phyloP scores from a whole-genome alignment of 345 rosid species.

The Cardamine occulta region DNA sequence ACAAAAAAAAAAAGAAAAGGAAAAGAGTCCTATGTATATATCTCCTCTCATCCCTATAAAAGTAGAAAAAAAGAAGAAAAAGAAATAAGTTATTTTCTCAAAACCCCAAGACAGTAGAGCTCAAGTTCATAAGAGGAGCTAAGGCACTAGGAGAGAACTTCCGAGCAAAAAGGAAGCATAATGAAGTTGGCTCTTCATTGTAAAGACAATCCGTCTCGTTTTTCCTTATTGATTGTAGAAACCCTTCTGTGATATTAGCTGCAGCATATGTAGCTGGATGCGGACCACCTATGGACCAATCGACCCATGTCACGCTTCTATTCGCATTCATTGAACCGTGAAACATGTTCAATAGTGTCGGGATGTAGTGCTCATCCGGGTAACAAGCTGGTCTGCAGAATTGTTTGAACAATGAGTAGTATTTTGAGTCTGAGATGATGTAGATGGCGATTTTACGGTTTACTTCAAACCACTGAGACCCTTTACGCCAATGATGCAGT shows the following conservation, averaged over 20 bases:
- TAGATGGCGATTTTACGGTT: constrained; percentile 67
- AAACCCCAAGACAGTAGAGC: constrained; percentile 69
- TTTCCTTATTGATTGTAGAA: constrained; percentile 67
- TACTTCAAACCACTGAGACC: constrained; percentile 95
- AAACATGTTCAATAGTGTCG: constrained; percentile 81
- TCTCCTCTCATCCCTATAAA: constrained; percentile 39
- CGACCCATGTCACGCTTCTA: constrained; percentile 84
- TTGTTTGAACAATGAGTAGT: constrained; percentile 65
- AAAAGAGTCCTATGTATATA: constrained; percentile 41
- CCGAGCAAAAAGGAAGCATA: constrained; percentile 87
- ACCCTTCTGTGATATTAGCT: constrained; percentile 60
- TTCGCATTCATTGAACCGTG: constrained; percentile 72
- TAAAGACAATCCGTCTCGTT: constrained; percentile 67
- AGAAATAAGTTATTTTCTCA: constrained; percentile 39
- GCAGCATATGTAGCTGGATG: constrained; percentile 71
- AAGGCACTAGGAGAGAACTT: constrained; percentile 80
- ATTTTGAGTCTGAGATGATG: constrained; percentile 70
- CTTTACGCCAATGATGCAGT: constrained; percentile 90
- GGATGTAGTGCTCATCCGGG: constrained; percentile 92
- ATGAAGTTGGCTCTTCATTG: constrained; percentile 63
- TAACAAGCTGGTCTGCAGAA: constrained; percentile 91
- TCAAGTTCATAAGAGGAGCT: constrained; percentile 73
- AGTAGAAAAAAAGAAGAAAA: constrained; percentile 26
- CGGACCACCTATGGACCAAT: constrained; percentile 91
- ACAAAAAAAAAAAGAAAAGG: background rate